A percentile compares a stretch with the other conserved stretches of the same genome.
phyloP scores from a whole-genome alignment of 352 stramenopile genomes.

The Globisporangium orthogonon region DNA sequence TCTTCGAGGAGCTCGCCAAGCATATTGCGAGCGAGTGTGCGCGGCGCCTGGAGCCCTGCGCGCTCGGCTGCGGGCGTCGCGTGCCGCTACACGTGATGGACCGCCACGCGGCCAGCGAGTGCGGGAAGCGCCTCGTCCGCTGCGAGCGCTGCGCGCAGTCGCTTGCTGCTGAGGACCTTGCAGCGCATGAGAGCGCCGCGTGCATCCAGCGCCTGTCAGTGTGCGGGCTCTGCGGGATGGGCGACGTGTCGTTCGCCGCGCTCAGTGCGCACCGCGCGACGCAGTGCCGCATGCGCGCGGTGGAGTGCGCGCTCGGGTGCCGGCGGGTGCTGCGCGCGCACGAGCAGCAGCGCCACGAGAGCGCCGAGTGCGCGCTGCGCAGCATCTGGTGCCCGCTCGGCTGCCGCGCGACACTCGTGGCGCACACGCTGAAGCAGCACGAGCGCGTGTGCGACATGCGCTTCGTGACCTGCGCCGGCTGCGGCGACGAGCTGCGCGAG shows the following conservation, averaged over 20 bases:
- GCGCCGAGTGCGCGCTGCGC: constrained; percentile 48
- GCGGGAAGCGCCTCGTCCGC: constrained; percentile 29
- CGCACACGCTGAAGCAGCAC: constrained; percentile 43
- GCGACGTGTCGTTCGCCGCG: constrained; percentile 21
- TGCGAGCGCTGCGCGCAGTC: constrained; percentile 28
- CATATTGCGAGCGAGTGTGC: constrained; percentile 29
- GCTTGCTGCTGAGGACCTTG: constrained; percentile 31
- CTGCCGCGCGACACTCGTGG: constrained; percentile 42
- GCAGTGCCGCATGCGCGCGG: constrained; percentile 53
- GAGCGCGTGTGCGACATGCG: constrained; percentile 55
- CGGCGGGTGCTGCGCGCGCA: constrained; percentile 44
- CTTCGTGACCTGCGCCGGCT: constrained; percentile 47
- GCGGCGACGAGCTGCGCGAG: constrained; percentile 55
- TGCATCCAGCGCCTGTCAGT: constrained; percentile 39
- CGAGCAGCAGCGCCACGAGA: constrained; percentile 50
- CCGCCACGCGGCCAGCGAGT: constrained; percentile 27
- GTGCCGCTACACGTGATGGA: constrained; percentile 44
- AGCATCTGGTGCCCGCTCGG: constrained; percentile 64
- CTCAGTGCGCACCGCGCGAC: constrained; percentile 36
- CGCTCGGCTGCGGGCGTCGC: constrained; percentile 39
- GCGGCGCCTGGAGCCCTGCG: constrained; percentile 29
- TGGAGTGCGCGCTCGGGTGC: constrained; percentile 43
- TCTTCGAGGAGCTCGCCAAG: constrained; percentile 27
- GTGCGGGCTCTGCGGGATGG: constrained; percentile 50
- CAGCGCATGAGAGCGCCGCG: constrained; percentile 20